Evolutionary conservation across 768 basidiomycete genomes (phyloP).

Genomic region (Cyclocybe aegerita): DNA sequence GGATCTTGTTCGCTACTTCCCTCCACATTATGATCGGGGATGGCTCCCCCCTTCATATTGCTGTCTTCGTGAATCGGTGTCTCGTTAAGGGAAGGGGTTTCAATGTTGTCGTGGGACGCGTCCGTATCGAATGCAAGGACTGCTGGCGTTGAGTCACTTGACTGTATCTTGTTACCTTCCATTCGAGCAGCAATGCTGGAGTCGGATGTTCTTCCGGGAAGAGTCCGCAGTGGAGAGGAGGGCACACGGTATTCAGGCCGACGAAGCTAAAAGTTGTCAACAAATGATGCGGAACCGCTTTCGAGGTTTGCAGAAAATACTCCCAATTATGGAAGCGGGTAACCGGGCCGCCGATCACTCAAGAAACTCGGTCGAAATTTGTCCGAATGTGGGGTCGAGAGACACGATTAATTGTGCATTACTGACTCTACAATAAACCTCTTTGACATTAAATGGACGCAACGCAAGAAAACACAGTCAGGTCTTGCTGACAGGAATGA

Average conservation of each 20-base stretch:
- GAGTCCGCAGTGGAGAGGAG: not conserved
- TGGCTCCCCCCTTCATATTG: not conserved
- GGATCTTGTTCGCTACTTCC: not conserved
- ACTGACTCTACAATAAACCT: no score
- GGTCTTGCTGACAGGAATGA: no score
- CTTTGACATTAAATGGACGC: no score
- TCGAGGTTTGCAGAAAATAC: not conserved
- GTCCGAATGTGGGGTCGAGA: no score
- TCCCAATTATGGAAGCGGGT: not conserved
- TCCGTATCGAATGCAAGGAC: not conserved
- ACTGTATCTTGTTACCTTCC: slow-evolving; percentile 13
- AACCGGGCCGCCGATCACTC: no score
- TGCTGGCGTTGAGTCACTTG: slow-evolving; percentile 7
- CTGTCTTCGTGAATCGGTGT: not conserved
- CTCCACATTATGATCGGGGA: not conserved
- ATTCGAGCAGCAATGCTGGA: slow-evolving; percentile 10
- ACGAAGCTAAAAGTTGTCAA: not conserved
- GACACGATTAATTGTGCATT: no score
- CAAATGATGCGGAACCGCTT: not conserved
- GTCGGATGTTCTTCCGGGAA: not conserved
- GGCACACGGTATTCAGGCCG: not conserved
- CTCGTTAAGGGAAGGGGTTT: not conserved
- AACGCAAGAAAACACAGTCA: no score
- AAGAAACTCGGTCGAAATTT: no score
- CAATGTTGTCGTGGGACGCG: not conserved